Evolutionary conservation across 805 yeast species (phyloP).

Genomic region (Wickerhamiella dianesei): DNA sequence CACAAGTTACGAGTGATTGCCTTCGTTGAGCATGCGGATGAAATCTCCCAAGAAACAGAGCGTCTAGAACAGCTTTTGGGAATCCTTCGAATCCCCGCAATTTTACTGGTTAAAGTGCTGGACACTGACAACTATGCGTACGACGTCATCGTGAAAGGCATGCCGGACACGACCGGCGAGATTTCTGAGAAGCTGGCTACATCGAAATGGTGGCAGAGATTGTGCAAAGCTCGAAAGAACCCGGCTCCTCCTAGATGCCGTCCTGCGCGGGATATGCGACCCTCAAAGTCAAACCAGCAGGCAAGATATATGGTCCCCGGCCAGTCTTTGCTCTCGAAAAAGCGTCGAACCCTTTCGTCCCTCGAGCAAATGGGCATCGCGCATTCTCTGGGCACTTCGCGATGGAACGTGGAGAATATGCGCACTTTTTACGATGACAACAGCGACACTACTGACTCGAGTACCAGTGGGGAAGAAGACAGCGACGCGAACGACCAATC

Average conservation of each 20-base stretch:
- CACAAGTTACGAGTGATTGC: conserved; percentile 70
- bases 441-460: conserved; percentile 18
- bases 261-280: neutral
- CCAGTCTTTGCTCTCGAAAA: conserved; percentile 6
- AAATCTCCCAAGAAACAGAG: conserved; percentile 53
- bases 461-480: conserved; percentile 12
- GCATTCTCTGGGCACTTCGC: conserved; percentile 45
- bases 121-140: conserved; percentile 48
- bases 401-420: conserved; percentile 9
- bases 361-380: conserved; percentile 69
- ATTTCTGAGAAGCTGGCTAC: conserved; percentile 39
- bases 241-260: neutral
- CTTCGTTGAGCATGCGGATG: conserved; percentile 67
- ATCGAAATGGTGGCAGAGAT: conserved; percentile 82
- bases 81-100: conserved; percentile 74
- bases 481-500: conserved; percentile 14
- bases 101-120: conserved; percentile 59
- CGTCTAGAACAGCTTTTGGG: conserved; percentile 52
- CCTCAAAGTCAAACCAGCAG: conserved; percentile 5
- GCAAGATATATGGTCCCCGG: conserved; percentile 15
- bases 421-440: conserved; percentile 6
- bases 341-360: conserved; percentile 37
- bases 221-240: conserved; percentile 42
- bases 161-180: conserved; percentile 29
- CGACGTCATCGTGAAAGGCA: conserved; percentile 66